phyloP scores from a whole-genome alignment of 495 filamentous ascomycete genomes.

The Penicillium taxi region DNA sequence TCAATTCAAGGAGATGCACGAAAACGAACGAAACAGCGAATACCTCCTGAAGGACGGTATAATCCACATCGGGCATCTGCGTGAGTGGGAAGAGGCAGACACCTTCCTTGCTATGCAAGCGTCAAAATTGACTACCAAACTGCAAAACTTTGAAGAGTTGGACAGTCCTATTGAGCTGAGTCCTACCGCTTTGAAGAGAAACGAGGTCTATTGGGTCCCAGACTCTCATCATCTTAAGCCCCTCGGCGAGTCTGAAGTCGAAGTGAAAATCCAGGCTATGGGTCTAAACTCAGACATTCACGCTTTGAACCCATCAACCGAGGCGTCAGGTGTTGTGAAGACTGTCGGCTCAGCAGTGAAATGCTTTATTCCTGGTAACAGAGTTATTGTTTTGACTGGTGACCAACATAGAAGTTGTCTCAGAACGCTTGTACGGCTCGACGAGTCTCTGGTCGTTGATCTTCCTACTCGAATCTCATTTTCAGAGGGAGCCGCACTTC shows the following conservation, averaged over 20 bases:
- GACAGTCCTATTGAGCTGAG: constrained; percentile 7
- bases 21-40: constrained; percentile 17
- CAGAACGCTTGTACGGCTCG: constrained; percentile 11
- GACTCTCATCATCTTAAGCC: neutral
- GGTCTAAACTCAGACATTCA: constrained; percentile 6
- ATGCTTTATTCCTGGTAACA: constrained; percentile 10
- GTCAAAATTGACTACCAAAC: neutral
- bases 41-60: constrained; percentile 15
- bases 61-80: constrained; percentile 24
- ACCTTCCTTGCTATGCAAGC: constrained; percentile 13
- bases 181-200: neutral
- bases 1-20: constrained; percentile 12
- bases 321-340: constrained; percentile 13
- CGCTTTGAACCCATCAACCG: constrained; percentile 1
- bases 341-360: constrained; percentile 6
- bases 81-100: constrained; percentile 13
- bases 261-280: constrained; percentile 10
- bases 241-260: constrained; percentile 4
- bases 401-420: constrained; percentile 3
- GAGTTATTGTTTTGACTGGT: constrained; percentile 11
- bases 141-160: constrained; percentile 5
- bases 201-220: constrained; percentile 4
- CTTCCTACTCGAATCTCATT: constrained; percentile 16
- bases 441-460: constrained; percentile 9
- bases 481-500: constrained; percentile 21